Evolutionary conservation across 2,329 filamentous ascomycete genomes (phyloP), one percentile per base, ranked within the genome.

Genomic region (Monilinia fructigena): DNA sequence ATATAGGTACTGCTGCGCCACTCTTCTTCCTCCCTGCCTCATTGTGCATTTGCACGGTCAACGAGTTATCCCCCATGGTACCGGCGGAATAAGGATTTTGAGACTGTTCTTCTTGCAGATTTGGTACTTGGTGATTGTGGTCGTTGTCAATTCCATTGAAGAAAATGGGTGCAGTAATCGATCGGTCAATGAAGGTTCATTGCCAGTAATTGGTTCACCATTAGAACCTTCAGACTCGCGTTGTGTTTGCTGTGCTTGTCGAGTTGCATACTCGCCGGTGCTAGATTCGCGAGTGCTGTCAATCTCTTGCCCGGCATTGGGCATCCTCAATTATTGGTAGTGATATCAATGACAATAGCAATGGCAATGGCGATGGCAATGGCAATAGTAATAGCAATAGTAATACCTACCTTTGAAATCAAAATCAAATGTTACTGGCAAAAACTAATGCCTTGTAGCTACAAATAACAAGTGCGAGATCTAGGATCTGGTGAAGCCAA

Each of bases 1-100:
- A 77, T 74, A 66, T 80, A 73, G 71, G 76, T 69, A 67, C 74
- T 72, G 61, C 75, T 70, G 63, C 67, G 66, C 72, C 70, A 65
- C 76, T 73, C 55, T 71, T 74, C 50, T 75, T 73, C 54, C 65
- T 68, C 38, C 75, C 71, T 20, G 68, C 67, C 55, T 68, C 68
- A 61, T 72, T 70, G 28, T 74, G 68, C 68, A 72, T 68, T 64
- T 74, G 73, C 55, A 68, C 63, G 6, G 69, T 71, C 45, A 73
- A 66, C 47, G 72, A 70, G 56, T 70, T 63, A n/a, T 70, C 69
- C 38, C 56, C 71, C 50, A 67, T 59, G 5, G 55, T 42, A 12
- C 48, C 38, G 7, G 47, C 55, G 31, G 55, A 60, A 28, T 61
- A 60, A 11, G 55, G 55, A 54, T 45, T 38, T 26, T 61, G 63